A percentile compares a stretch with the other conserved stretches of the same genome.
phyloP scores from a whole-genome alignment of 176 grass and related monocot genomes.

The Triticum urartu region DNA sequence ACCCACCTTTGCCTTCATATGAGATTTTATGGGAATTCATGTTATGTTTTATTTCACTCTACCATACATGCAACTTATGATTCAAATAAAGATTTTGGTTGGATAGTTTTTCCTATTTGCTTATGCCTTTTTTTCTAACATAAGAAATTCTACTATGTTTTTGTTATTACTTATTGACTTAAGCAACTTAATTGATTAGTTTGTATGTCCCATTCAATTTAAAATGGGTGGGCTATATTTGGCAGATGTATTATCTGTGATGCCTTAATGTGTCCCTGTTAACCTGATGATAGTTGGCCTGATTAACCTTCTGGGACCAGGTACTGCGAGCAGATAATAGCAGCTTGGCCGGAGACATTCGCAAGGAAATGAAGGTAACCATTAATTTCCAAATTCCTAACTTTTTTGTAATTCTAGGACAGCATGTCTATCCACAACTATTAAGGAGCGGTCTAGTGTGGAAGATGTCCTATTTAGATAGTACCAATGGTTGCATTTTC shows the following conservation, averaged over 20 bases:
- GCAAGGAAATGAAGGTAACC: constrained; percentile 94
- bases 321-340: constrained; percentile 95
- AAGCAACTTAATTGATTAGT: neutral
- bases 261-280: neutral
- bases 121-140: neutral
- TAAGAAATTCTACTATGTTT: neutral
- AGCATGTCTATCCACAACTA: neutral
- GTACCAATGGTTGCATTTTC: neutral
- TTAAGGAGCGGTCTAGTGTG: neutral
- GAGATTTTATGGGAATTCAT: neutral
- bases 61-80: neutral
- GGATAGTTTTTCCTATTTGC: neutral
- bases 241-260: neutral
- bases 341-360: constrained; percentile 91
- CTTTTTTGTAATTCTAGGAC: neutral
- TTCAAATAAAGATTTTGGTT: constrained; percentile 1
- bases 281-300: neutral
- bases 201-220: constrained; percentile 10
- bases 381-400: neutral
- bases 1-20: neutral
- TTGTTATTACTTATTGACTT: neutral
- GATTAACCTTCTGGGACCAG: constrained; percentile 41
- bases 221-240: neutral
- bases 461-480: neutral
- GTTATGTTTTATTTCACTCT: neutral